These are phyloP conservation scores for Boletus fagicola DNA, from an alignment of 768 basidiomycete species.

Conservation along the genomic window DNA sequence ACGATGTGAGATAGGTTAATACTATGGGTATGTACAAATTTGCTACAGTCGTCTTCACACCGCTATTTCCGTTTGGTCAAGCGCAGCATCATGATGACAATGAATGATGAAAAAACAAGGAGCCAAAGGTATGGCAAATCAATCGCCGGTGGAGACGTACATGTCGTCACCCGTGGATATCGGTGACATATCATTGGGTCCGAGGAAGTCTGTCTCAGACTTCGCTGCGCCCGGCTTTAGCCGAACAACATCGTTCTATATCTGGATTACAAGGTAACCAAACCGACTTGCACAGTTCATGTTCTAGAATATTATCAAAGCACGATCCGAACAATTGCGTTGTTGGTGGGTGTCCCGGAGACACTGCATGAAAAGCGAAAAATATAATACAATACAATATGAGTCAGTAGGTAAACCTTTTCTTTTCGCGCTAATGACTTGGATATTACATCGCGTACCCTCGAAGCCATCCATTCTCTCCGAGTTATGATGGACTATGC, in stretches of 20 bases:
- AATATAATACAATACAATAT: not conserved
- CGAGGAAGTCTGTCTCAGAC: not conserved
- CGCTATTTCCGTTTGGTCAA: not conserved
- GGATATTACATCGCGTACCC: not conserved
- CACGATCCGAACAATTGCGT: not conserved
- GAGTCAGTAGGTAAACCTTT: not conserved
- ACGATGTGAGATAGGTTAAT: not conserved
- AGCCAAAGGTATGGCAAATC: not conserved
- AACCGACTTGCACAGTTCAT: not conserved
- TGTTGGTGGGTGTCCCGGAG: not conserved
- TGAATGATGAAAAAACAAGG: not conserved
- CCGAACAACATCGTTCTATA: not conserved
- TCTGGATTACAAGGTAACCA: not conserved
- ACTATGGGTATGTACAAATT: not conserved
- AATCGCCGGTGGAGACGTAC: not conserved
- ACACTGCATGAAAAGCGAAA: no score
- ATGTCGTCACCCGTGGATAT: not conserved
- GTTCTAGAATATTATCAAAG: not conserved
- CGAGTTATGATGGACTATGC: not conserved
- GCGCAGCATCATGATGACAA: no score
- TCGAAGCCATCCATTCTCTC: not conserved
- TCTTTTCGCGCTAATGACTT: not conserved
- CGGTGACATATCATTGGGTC: not conserved
- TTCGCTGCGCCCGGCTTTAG: not conserved
- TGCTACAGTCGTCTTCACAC: not conserved